Conservation (phyloP, 2,329 filamentous ascomycete species). For the Fusarium dimerum region DNA sequence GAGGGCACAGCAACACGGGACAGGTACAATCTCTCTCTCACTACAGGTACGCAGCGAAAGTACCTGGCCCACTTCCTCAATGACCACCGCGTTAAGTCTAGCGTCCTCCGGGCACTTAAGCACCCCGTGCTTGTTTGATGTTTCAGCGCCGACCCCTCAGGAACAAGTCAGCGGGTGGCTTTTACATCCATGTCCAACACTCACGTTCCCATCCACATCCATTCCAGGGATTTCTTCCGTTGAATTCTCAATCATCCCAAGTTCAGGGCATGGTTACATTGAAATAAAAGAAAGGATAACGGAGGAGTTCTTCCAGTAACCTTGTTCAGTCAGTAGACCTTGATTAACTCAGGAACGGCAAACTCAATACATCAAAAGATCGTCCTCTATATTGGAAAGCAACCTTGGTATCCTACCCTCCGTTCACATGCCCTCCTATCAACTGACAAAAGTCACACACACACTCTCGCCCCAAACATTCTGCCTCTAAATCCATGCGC, state of each 20-base stretch:
- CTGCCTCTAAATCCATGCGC: background rate
- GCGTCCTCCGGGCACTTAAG: no score
- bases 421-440: background rate
- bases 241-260: background rate
- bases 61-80: background rate
- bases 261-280: background rate
- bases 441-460: background rate
- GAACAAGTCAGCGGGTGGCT: background rate
- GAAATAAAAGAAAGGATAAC: background rate
- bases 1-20: no score
- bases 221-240: background rate
- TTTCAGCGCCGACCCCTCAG: background rate
- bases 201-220: no score
- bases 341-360: no score
- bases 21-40: no score
- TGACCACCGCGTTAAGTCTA: background rate
- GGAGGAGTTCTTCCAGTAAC: no score
- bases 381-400: no score
- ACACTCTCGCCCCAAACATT: background rate
- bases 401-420: background rate
- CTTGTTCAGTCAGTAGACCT: no score
- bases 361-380: no score
- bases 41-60: background rate
- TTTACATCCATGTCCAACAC: no score
- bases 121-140: background rate